phyloP scores from a whole-genome alignment of 2,329 filamentous ascomycete species.

The Cyclaneusma minus region DNA sequence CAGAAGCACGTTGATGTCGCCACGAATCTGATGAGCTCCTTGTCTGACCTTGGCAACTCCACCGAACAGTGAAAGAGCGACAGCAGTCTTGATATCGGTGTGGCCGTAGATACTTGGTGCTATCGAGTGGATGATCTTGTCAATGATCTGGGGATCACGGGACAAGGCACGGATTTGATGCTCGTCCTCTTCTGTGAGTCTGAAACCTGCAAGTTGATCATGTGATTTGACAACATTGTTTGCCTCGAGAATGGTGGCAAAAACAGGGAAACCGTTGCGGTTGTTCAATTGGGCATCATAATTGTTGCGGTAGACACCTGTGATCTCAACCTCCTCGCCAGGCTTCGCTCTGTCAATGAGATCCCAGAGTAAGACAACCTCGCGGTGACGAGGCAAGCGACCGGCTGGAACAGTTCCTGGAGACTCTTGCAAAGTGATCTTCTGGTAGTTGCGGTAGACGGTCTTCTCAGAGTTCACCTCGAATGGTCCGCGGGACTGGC shows the following conservation, averaged over 20 bases:
- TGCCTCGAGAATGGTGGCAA: conserved; percentile 92
- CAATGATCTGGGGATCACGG: conserved; percentile 78
- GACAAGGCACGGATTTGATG: conserved; percentile 77
- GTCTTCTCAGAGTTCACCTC: conserved; percentile 95
- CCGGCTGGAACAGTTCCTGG: conserved; percentile 93
- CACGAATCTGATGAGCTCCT: conserved; percentile 79
- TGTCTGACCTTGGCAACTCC: conserved; percentile 85
- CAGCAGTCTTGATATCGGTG: conserved; percentile 89
- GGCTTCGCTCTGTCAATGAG: conserved; percentile 94
- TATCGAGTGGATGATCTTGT: conserved; percentile 85
- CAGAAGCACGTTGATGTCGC: conserved; percentile 93
- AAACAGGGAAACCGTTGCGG: conserved; percentile 96
- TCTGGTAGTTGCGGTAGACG: conserved; percentile 97
- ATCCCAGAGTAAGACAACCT: conserved; percentile 93
- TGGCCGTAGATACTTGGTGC: conserved; percentile 97
- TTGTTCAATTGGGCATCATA: conserved; percentile 97
- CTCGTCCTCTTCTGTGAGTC: conserved; percentile 89
- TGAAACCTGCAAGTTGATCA: conserved; percentile 92
- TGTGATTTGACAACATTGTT: conserved; percentile 96
- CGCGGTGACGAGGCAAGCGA: conserved; percentile 79
- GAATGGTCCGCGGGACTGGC: conserved; percentile 88
- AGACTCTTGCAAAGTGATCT: conserved; percentile 90
- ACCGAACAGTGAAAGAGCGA: conserved; percentile 86
- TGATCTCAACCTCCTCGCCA: conserved; percentile 94
- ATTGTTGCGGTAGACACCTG: conserved; percentile 94